Evolutionary conservation across 257 asterid genomes (phyloP).

Genomic region (Cinchona pubescens): DNA sequence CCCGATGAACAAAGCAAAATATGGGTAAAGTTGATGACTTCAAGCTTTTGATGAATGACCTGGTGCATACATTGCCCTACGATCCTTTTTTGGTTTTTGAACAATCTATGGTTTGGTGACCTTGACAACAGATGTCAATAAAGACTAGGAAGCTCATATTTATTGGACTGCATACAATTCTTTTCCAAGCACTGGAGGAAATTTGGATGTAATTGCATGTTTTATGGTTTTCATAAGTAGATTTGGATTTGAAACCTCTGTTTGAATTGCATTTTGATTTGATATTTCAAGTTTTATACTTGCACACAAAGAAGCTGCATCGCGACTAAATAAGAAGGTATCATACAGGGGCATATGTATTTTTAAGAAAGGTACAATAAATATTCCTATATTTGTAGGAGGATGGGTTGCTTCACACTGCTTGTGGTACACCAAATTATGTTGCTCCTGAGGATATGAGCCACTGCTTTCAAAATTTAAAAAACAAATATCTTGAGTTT

Average conservation of each 20-base stretch:
- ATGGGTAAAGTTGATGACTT: background rate
- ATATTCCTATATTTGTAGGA: slow-evolving; percentile 38
- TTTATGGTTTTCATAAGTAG: background rate
- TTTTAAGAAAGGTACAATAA: slow-evolving; percentile 2
- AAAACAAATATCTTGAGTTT: slow-evolving; percentile 21
- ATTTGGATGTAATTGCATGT: background rate
- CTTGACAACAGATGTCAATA: background rate
- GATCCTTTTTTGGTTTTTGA: background rate
- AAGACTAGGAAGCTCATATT: background rate
- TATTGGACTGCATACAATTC: background rate
- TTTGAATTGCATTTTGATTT: background rate
- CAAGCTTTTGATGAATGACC: background rate
- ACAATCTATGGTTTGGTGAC: too few relatives aligned
- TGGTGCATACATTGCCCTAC: background rate
- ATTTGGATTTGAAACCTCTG: background rate
- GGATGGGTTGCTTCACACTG: slow-evolving; percentile 80
- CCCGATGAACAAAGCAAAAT: background rate
- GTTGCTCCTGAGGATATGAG: slow-evolving; percentile 82
- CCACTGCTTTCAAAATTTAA: slow-evolving; percentile 1
- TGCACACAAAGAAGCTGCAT: background rate
- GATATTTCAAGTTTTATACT: background rate
- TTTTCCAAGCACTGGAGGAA: background rate
- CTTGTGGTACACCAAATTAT: slow-evolving; percentile 88
- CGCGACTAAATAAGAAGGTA: background rate
- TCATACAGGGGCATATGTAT: background rate